Conservation (phyloP, 176 grass and related monocot species). For the Aegilops longissima region DNA sequence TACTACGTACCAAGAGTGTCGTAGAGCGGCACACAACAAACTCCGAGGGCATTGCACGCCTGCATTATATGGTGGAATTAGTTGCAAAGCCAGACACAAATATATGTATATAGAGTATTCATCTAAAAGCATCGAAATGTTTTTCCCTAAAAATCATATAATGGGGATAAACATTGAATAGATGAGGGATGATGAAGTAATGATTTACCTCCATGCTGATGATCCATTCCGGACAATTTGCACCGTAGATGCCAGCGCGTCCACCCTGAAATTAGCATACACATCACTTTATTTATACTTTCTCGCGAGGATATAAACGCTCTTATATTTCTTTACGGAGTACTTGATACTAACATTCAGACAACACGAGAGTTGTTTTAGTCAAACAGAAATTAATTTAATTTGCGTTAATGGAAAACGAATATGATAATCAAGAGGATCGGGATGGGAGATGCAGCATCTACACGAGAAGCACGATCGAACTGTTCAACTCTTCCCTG, state of each 20-base stretch:
- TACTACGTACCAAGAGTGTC: constrained; percentile 70
- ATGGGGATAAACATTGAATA: background rate
- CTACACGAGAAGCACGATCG: background rate
- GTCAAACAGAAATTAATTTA: too few relatives aligned
- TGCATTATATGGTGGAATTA: background rate
- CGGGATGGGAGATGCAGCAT: background rate
- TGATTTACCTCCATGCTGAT: constrained; percentile 79
- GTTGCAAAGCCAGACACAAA: background rate
- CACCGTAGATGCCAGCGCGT: constrained; percentile 72
- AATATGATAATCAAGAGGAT: background rate
- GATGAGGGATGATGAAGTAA: background rate
- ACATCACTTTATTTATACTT: background rate
- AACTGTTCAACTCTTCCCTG: background rate
- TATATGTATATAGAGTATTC: background rate
- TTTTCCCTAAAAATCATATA: background rate
- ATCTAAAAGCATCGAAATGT: background rate
- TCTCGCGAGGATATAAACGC: background rate
- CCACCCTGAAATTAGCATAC: constrained; percentile 44
- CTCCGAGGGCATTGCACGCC: constrained; percentile 90
- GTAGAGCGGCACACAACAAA: constrained; percentile 85
- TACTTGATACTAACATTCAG: too few relatives aligned
- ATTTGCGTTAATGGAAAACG: background rate
- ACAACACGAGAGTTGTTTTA: background rate
- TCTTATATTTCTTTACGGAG: too few relatives aligned
- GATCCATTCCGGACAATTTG: constrained; percentile 87